Conservation (phyloP, 495 filamentous ascomycete genomes). For the Rhizodiscina lignyota region DNA sequence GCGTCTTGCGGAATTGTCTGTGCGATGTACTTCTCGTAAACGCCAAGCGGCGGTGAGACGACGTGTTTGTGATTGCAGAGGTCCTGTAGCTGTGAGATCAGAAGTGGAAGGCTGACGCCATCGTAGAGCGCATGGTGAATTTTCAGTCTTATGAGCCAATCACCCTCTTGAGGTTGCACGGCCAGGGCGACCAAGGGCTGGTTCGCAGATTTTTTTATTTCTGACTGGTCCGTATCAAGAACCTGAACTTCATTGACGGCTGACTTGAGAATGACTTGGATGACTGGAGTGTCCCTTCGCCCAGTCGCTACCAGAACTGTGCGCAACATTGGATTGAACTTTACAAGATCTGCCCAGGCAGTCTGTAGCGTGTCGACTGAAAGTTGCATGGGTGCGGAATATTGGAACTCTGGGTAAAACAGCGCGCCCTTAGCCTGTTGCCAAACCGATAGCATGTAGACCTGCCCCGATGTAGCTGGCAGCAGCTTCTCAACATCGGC, state of each 20-base stretch:
- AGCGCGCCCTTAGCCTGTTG: constrained; percentile 39
- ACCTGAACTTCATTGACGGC: constrained; percentile 9
- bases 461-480: constrained; percentile 53
- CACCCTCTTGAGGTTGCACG: constrained; percentile 9
- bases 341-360: constrained; percentile 41
- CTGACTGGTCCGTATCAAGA: too few relatives aligned
- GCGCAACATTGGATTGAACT: constrained; percentile 39
- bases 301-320: constrained; percentile 39
- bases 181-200: constrained; percentile 19
- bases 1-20: constrained; percentile 9
- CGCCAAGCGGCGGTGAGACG: too few relatives aligned
- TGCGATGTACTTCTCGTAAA: constrained; percentile 18
- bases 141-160: constrained; percentile 25
- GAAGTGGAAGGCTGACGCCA: constrained; percentile 32
- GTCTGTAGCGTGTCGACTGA: constrained; percentile 17
- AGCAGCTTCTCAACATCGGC: constrained; percentile 35
- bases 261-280: constrained; percentile 32
- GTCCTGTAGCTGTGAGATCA: constrained; percentile 27
- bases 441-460: constrained; percentile 56
- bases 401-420: constrained; percentile 49
- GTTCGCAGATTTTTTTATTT: constrained; percentile 4
- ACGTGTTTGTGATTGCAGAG: constrained; percentile 10
- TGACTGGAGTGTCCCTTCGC: constrained; percentile 26
- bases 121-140: constrained; percentile 51
- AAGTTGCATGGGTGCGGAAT: constrained; percentile 20